Evolutionary conservation across 139 green algal species (phyloP).

Genomic region (Chlorella sp.): DNA sequence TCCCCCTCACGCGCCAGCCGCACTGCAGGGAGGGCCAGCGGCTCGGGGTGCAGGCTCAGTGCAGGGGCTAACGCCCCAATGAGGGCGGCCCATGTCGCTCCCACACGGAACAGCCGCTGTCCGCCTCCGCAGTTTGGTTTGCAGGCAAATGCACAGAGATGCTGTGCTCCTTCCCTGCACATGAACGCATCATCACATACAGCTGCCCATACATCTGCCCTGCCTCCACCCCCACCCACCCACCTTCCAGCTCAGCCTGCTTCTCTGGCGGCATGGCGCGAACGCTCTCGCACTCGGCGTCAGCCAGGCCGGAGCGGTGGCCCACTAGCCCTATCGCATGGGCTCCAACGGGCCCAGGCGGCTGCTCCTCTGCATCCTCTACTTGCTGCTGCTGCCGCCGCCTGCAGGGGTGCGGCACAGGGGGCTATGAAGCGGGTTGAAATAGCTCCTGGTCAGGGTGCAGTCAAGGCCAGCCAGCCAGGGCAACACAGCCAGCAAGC

Average conservation of each 20-base stretch:
- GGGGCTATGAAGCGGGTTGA: no score
- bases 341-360: neutral
- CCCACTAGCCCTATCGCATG: neutral
- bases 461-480: no score
- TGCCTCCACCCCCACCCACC: neutral
- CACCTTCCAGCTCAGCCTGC: conserved; percentile 3
- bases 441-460: no score
- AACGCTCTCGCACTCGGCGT: neutral
- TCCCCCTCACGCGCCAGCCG: neutral
- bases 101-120: no score
- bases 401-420: neutral
- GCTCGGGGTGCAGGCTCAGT: neutral
- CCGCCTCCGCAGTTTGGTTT: no score
- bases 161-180: neutral
- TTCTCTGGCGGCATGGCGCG: neutral
- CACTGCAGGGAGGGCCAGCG: neutral
- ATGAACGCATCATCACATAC: neutral
- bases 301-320: neutral
- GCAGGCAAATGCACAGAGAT: no score
- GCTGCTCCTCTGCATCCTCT: neutral
- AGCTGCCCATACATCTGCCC: neutral
- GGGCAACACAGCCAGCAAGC: no score
- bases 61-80: no score
- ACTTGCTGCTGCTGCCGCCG: neutral
- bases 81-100: neutral